Base-by-base conservation (phyloP, 2,329 filamentous ascomycete genomes). In the Epichloe gansuensis region DNA sequence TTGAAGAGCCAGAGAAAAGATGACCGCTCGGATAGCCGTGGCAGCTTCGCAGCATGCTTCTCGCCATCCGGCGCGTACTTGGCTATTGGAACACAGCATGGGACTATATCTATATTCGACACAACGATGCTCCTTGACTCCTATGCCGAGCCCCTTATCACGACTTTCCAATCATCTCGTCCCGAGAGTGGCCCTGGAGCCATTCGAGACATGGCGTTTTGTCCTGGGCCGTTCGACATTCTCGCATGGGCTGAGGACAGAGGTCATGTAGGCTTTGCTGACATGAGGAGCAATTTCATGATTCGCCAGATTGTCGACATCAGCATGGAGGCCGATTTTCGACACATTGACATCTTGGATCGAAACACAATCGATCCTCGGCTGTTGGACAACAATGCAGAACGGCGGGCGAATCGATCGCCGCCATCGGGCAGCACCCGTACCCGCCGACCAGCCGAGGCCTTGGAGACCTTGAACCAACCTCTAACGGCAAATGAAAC, bases 181-280 rank as follows among this genome's bases (percentile, higher is more conserved):
- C 81, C 88, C 0, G 77, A 80, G 55, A 76, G 74, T n/a, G 77
- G 81, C 23, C 76, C 79, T 21, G 91, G 91, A 44, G 90, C 91
- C 35, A 83, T 97, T 51, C 81, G 93, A 56, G 88, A 90, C 56
- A 94, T 97, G 86, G 78, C 85, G 1, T 98, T 98, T 65, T 90
- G 88, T 4, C 91, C 91, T 0, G 86, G 87, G 1, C 88, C 91
- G 0, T 91, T 85, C 74, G 91, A 96, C 64, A 78, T 98, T 17
- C 73, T 98, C 42, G 86, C 94, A 6, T 97, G 93, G 91, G 88
- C 90, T 8, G 93, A 98, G 67, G 88, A 95, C 61, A 84, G 87
- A 57, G 86, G 85, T 3, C 76, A 82, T 52, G 75, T 91, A 15
- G 88, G 86, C 39, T 74, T 91, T 41, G 85, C 85, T 5, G 88